Percentiles rank a stretch among this genome's conserved stretches.
Evolutionary conservation across 306 rosid genomes (phyloP).

Genomic region (Canavalia ensiformis): DNA sequence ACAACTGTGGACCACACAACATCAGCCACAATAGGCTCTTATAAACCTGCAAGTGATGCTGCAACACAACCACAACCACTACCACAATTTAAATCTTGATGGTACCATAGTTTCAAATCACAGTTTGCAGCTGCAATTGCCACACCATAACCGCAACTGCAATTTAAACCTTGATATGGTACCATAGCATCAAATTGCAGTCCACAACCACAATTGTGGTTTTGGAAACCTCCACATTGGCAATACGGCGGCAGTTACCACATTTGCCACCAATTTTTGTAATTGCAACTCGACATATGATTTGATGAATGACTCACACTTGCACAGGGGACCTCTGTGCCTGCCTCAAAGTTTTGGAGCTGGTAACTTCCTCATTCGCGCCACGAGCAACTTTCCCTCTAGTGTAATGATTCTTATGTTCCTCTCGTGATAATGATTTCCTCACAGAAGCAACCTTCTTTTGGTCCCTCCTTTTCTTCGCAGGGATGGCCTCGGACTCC

Average conservation of each 20-base stretch:
- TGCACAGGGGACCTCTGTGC: neutral
- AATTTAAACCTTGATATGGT: neutral
- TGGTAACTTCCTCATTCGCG: constrained; percentile 41
- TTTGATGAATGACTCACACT: constrained; percentile 45
- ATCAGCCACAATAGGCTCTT: no score
- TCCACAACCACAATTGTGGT: neutral
- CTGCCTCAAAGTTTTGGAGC: constrained; percentile 11
- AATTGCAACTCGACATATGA: neutral
- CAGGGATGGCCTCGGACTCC: neutral
- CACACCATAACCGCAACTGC: neutral
- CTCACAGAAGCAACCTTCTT: constrained; percentile 19
- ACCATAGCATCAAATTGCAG: neutral
- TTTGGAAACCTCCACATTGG: no score
- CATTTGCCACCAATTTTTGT: no score
- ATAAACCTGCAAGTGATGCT: no score
- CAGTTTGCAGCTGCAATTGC: neutral
- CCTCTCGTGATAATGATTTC: neutral
- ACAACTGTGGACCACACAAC: no score
- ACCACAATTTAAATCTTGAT: no score
- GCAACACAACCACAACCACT: no score
- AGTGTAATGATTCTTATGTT: neutral
- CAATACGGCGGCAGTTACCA: no score
- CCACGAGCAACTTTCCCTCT: neutral
- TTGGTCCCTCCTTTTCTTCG: constrained; percentile 17
- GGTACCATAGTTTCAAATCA: no score